Percentiles rank a stretch among this genome's conserved stretches.
phyloP scores from a whole-genome alignment of 2,329 filamentous ascomycete genomes.

The Aspergillus arachidicola region DNA sequence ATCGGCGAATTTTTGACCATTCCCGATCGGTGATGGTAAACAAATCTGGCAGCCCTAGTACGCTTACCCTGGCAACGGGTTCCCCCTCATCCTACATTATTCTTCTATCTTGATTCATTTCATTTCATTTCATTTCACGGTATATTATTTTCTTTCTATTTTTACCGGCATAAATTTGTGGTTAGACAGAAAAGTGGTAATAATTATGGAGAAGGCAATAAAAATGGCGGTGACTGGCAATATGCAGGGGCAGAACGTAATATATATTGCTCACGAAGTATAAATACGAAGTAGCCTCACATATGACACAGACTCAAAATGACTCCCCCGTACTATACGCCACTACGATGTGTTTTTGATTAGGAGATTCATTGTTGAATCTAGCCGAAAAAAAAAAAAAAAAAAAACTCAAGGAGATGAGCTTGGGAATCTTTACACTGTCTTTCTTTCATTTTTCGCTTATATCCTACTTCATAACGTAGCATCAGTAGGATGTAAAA shows the following conservation, averaged over 20 bases:
- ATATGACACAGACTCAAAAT: neutral
- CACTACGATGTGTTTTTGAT: neutral
- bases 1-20: slow-evolving; percentile 10
- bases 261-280: neutral
- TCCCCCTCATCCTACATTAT: neutral
- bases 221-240: neutral
- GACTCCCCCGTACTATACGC: neutral
- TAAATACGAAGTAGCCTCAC: neutral
- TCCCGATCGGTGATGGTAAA: slow-evolving; percentile 13
- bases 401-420: too few species aligned
- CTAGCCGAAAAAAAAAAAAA: too few species aligned
- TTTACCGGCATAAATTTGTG: neutral
- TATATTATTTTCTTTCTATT: neutral
- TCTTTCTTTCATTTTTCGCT: neutral
- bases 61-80: neutral
- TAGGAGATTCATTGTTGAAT: too few species aligned
- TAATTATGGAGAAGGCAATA: neutral
- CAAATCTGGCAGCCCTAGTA: slow-evolving; percentile 1
- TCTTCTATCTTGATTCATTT: too few species aligned
- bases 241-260: neutral
- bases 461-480: neutral
- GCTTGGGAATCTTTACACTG: neutral
- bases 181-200: neutral
- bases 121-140: too few species aligned
- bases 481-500: neutral